These are phyloP conservation scores for Tubosaeta brunneosetosa DNA, from an alignment of 768 basidiomycete species.

Conservation along the genomic window DNA sequence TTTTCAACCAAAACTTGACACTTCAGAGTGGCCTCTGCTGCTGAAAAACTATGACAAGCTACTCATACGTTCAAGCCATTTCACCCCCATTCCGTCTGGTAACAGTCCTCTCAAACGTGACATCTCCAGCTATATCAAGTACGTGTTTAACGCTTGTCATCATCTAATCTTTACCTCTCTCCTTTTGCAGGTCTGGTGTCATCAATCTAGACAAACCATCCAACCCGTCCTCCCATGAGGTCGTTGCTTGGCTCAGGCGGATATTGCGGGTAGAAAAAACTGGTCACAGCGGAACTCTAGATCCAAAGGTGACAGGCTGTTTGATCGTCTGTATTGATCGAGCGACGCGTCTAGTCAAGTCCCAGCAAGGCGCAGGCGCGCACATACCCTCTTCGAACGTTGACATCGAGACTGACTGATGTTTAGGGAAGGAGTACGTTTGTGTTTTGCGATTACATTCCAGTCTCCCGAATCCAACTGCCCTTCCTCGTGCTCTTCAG, in stretches of 20 bases:
- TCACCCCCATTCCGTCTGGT: constrained; percentile 94
- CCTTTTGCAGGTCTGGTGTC: constrained; percentile 74
- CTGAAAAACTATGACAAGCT: constrained; percentile 99
- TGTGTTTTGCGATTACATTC: constrained; percentile 93
- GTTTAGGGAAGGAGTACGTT: constrained; percentile 92
- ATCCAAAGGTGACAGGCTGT: constrained; percentile 99
- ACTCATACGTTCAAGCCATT: constrained; percentile 91
- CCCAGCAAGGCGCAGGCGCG: constrained; percentile 92
- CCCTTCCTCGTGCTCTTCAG: constrained; percentile 89
- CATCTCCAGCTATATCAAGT: constrained; percentile 89
- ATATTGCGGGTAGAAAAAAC: constrained; percentile 97
- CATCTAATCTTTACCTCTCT: neutral
- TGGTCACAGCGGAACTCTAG: constrained; percentile 96
- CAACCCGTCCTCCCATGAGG: constrained; percentile 98
- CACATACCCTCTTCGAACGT: neutral
- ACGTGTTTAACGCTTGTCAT: constrained; percentile 9
- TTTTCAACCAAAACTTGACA: constrained; percentile 74
- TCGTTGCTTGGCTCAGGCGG: constrained; percentile 97
- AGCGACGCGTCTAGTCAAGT: constrained; percentile 95
- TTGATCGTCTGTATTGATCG: constrained; percentile 99
- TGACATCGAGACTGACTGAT: constrained; percentile 1
- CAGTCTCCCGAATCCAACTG: constrained; percentile 70
- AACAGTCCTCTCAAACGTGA: constrained; percentile 95
- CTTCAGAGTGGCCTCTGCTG: constrained; percentile 95
- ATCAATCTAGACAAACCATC: constrained; percentile 99